Conservation (phyloP, 805 yeast genomes). For the Candida stauntonica region DNA sequence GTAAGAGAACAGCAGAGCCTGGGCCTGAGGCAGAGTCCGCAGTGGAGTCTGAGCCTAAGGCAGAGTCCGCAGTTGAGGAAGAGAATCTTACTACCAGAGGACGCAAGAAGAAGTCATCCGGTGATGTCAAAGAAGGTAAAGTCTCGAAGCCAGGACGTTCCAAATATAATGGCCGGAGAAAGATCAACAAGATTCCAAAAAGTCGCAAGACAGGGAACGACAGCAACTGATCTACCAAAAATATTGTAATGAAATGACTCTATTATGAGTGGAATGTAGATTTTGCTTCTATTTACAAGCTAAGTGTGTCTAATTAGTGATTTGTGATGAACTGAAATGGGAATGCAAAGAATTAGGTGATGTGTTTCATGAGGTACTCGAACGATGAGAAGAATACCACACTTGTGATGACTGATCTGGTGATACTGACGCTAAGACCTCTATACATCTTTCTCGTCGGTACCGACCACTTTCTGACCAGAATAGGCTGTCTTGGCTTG, state of each 20-base stretch:
- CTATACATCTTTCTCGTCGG: conserved; percentile 57
- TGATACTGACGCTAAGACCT: conserved; percentile 71
- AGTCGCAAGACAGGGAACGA: no score
- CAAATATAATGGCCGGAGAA: conserved; percentile 5
- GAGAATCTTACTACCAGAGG: not conserved
- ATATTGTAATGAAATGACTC: no score
- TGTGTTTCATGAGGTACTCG: conserved; percentile 60
- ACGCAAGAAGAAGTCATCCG: not conserved
- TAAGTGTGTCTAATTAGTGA: not conserved
- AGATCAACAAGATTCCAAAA: no score
- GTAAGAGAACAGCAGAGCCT: not conserved
- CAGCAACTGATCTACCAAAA: no score
- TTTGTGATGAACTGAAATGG: no score
- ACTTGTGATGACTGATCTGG: conserved; percentile 68
- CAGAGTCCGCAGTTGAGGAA: not conserved
- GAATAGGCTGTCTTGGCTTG: conserved; percentile 34
- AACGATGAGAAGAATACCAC: conserved; percentile 70
- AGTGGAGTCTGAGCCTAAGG: not conserved
- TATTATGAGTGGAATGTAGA: no score
- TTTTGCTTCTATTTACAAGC: no score
- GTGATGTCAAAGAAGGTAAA: conserved; percentile 5
- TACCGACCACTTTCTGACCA: conserved; percentile 31
- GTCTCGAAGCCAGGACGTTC: conserved; percentile 3
- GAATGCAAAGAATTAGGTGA: conserved; percentile 38
- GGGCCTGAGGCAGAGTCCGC: not conserved